Conservation (phyloP, 257 asterid species). For the Solanum commersonii region DNA sequence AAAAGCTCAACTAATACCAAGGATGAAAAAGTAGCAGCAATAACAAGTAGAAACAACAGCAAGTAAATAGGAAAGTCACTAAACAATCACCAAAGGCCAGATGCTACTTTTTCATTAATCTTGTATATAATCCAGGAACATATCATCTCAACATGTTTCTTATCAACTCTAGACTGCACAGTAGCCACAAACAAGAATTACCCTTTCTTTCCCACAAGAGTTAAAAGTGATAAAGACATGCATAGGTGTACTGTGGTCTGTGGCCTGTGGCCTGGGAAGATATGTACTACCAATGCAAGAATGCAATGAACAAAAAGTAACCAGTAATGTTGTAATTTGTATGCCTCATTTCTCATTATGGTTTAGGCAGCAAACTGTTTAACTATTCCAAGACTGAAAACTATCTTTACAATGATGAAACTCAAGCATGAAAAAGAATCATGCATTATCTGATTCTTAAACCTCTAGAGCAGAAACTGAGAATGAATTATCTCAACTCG, state of each 20-base stretch:
- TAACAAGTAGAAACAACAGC: too few relatives aligned
- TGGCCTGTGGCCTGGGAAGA: too few relatives aligned
- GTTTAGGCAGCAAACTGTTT: not conserved
- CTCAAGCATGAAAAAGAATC: not conserved
- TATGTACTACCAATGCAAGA: not conserved
- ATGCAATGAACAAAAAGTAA: not conserved
- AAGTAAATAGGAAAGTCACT: not conserved
- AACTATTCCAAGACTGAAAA: not conserved
- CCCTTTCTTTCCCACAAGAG: too few relatives aligned
- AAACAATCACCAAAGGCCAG: slow-evolving; percentile 5
- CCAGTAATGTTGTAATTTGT: not conserved
- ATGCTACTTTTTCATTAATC: not conserved
- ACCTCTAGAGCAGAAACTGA: not conserved
- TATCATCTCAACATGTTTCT: slow-evolving; percentile 3
- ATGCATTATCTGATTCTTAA: not conserved
- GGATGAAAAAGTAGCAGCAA: not conserved
- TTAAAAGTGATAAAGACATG: too few relatives aligned
- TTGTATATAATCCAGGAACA: slow-evolving; percentile 4
- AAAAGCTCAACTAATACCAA: not conserved
- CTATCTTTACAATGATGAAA: not conserved
- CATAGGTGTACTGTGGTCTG: not conserved
- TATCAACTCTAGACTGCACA: not conserved
- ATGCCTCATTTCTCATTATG: not conserved
- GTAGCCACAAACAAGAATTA: too few relatives aligned
- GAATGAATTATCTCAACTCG: slow-evolving; percentile 14